Evolutionary conservation across 305 asterid species (phyloP), one percentile per base, ranked within the genome.

Genomic region (Rubia peregrina): DNA sequence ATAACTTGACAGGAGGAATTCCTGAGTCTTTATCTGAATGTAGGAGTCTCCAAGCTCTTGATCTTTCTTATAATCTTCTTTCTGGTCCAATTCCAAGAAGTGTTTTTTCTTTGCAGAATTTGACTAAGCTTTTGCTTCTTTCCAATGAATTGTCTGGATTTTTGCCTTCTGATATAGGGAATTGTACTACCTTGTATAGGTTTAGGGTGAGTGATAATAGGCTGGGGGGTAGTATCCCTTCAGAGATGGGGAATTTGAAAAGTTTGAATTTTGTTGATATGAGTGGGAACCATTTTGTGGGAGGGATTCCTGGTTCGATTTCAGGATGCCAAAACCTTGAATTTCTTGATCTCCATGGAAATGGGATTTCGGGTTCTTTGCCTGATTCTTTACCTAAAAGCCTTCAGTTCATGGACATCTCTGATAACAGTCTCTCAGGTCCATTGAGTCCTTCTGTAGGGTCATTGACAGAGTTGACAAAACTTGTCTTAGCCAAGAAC

Each of bases 281-380:
- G 90, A 80, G 89, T 65, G 83, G 73, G 57, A 94, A 94, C 63
- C 91, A 64, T 36, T 82, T 94, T 9, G 83, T 79, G 65, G 99
- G 99, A 38, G 79, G 71, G 56, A 81, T 91, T 69, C 96, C 99
- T 22, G 80, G 79, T 42, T 74, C 97, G 9, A 75, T 94, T 66
- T 85, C 94, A 0, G 87, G 84, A 1, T 89, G 96, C 33, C 83
- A 77, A 59, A 83, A 71, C 59, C 98, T 94, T 8, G 89, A 89
- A 80, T 94, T 94, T 88, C 98, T 94, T 75, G 99, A 94, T 85
- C 88, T 94, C 65, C 98, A 88, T 71, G 83, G 95, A 2, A 94
- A 94, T 65, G 87, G 81, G 26, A 43, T 94, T 36, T 77, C 82
- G 30, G 94, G 99, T 64, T 73, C 91, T 71, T 68, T 94, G 41